Evolutionary conservation across 371 early-diverging fungal genomes (phyloP).

Genomic region (Smittium mucronatum): DNA sequence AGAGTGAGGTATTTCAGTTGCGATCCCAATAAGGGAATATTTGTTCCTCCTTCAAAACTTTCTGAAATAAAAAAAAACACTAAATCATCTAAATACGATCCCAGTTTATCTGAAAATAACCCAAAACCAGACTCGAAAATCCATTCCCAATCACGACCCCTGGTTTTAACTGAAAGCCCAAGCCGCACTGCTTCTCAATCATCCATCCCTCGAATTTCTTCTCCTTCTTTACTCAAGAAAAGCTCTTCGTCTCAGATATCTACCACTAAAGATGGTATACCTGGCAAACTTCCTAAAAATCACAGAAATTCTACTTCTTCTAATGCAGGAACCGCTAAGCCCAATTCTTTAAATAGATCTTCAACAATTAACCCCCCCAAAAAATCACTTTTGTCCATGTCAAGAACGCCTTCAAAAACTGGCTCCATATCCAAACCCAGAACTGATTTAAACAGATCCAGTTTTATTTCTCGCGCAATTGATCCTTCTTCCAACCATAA

Average conservation of each 20-base stretch:
- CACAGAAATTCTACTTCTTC: too few species aligned
- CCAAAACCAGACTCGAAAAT: neutral
- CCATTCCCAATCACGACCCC: neutral
- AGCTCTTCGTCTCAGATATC: too few species aligned
- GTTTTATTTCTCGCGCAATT: neutral
- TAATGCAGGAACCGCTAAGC: too few species aligned
- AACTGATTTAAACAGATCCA: neutral
- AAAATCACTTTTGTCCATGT: too few species aligned
- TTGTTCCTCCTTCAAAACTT: conserved; percentile 45
- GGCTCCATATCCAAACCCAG: neutral
- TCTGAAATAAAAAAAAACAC: neutral
- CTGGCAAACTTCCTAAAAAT: too few species aligned
- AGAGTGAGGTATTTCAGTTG: conserved; percentile 45
- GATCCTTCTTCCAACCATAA: too few species aligned
- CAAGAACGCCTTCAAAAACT: neutral
- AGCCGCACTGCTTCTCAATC: neutral
- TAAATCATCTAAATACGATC: neutral
- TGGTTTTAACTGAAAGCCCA: neutral
- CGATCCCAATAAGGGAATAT: conserved; percentile 51
- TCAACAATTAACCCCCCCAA: too few species aligned
- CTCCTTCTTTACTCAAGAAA: too few species aligned
- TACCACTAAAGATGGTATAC: too few species aligned
- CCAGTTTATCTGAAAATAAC: neutral
- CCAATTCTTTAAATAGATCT: too few species aligned
- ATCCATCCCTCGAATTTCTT: too few species aligned